Evolutionary conservation across 345 rosid species (phyloP), one percentile per base, ranked within the genome.

Genomic region (Citrus cavaleriei): DNA sequence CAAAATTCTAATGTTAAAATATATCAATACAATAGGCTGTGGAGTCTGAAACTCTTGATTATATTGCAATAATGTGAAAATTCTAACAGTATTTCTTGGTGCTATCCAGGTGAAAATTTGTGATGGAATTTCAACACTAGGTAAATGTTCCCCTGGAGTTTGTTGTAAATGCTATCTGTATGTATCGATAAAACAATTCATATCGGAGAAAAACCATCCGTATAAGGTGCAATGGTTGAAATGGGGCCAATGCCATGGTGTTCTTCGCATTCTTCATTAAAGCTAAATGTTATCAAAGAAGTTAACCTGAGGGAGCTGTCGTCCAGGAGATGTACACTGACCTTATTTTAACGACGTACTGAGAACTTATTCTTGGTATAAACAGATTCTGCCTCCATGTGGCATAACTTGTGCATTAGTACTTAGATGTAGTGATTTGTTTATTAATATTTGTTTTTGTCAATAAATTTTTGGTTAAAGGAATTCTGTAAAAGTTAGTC

Each of bases 321-420:
- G 3, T 67, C 49, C 18, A 25, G 18, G 4, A n/a, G 28, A n/a
- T 10, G 6, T 34, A 18, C 18, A 30, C 25, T 35, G 38, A 7
- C 54, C 38, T 40, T 30, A 69, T 30, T 55, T 65, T 49, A 72
- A 42, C 9, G 34, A 27, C 77, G 57, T 19, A 13, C 68, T 51
- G 75, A 32, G 76, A 59, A 34, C 46, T 7, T 55, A 64, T 76
- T 81, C 73, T 28, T 63, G 37, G 73, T 65, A 58, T 10, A 72
- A 46, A 74, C 34, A 22, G 54, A 49, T n/a, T 71, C 46, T 30
- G 42, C 24, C 14, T 38, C 34, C 21, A 18, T 76, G 67, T 46
- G 64, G 30, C 46, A 27, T 57, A 68, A 68, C 70, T 77, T 82
- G 85, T 80, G 83, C 81, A 69, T 77, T 77, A 54, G 27, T 70